A percentile compares a stretch with the other conserved stretches of the same genome.
Evolutionary conservation across 148 eudicot genomes (phyloP).

Genomic region (Rhododendron kiyosumense): DNA sequence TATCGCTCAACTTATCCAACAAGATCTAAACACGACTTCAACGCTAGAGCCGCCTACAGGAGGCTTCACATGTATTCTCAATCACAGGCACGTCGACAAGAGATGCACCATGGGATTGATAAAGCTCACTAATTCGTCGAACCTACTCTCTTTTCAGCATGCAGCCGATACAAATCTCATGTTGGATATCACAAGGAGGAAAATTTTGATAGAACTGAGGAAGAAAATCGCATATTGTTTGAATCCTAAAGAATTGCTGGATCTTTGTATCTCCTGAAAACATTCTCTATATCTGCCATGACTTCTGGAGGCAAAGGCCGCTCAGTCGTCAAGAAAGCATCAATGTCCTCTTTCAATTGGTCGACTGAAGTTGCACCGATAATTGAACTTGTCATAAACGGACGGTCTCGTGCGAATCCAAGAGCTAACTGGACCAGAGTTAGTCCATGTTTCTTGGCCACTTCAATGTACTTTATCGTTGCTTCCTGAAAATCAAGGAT

Average conservation of each 20-base stretch:
- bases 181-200: background rate
- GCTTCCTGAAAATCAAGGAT: conserved; percentile 62
- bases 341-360: conserved; percentile 80
- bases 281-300: conserved; percentile 53
- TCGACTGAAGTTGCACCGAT: conserved; percentile 84
- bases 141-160: background rate
- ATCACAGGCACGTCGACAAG: background rate
- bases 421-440: conserved; percentile 74
- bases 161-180: background rate
- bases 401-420: conserved; percentile 76
- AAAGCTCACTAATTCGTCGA: background rate
- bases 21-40: background rate
- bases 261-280: conserved; percentile 88
- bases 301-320: conserved; percentile 70
- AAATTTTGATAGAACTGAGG: background rate
- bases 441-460: conserved; percentile 82
- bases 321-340: conserved; percentile 59
- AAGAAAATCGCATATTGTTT: background rate
- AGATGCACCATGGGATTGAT: background rate
- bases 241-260: conserved; percentile 53
- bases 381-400: conserved; percentile 80
- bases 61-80: background rate
- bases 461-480: conserved; percentile 58
- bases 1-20: background rate
- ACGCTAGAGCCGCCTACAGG: too few species aligned